Percentiles rank a stretch among this genome's conserved stretches.
phyloP scores from a whole-genome alignment of 2,329 filamentous ascomycete genomes.

The Ophiostoma ips region DNA sequence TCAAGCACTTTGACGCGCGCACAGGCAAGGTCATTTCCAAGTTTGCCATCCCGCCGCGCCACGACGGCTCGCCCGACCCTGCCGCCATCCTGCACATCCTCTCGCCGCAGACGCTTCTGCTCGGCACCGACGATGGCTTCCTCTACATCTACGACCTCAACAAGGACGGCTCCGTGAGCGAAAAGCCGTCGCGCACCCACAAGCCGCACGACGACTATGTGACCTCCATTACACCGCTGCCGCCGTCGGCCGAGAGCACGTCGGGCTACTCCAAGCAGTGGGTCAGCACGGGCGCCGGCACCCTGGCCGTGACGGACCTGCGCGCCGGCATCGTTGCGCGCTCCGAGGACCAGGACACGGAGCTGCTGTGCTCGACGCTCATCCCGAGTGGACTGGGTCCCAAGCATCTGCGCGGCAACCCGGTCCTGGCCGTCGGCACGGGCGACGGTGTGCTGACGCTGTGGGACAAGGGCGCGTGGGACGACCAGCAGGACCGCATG shows the following conservation, averaged over 20 bases:
- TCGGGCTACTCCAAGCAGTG: slow-evolving; percentile 89
- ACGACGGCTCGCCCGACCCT: slow-evolving; percentile 28
- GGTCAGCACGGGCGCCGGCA: slow-evolving; percentile 85
- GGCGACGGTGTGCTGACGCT: slow-evolving; percentile 72
- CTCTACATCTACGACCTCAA: slow-evolving; percentile 81
- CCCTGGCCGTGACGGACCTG: slow-evolving; percentile 78
- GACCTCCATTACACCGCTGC: slow-evolving; percentile 72
- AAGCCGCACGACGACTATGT: slow-evolving; percentile 88
- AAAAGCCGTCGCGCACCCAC: slow-evolving; percentile 62
- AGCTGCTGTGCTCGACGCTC: slow-evolving; percentile 69
- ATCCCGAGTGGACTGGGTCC: slow-evolving; percentile 58
- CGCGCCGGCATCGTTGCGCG: slow-evolving; percentile 73
- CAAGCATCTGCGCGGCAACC: slow-evolving; percentile 50
- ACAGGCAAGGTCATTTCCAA: slow-evolving; percentile 66
- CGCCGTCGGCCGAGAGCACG: slow-evolving; percentile 65
- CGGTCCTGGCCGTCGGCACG: slow-evolving; percentile 62
- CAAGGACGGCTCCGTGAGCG: slow-evolving; percentile 32
- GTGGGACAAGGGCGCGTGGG: slow-evolving; percentile 92
- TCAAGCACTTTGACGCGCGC: slow-evolving; percentile 39
- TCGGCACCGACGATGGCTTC: slow-evolving; percentile 80
- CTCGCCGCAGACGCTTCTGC: slow-evolving; percentile 74
- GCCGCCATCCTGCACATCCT: slow-evolving; percentile 72
- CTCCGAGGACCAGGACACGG: slow-evolving; percentile 90
- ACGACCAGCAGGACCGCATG: slow-evolving; percentile 84
- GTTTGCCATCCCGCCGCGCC: slow-evolving; percentile 53